Evolutionary conservation across 2,329 filamentous ascomycete genomes (phyloP), one percentile per base, ranked within the genome.

Genomic region (Purpureocillium takamizusanense): DNA sequence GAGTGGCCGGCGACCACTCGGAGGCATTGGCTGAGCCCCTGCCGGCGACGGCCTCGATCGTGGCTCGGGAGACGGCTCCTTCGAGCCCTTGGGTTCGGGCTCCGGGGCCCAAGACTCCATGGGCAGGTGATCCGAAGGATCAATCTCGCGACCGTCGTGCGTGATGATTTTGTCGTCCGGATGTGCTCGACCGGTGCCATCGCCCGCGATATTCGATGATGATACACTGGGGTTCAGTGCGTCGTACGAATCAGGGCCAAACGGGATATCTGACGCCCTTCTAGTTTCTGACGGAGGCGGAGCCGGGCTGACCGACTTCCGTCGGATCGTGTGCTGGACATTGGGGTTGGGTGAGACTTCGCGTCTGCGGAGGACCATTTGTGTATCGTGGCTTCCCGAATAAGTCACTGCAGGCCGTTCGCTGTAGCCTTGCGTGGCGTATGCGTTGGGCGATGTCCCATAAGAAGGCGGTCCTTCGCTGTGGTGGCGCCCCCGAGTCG

Each of bases 51-150:
- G 65, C 25, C 75, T 64, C 6, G 65, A 55, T 17, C 54, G 55
- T 27, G 55, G 39, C 36, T 63, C 55, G 39, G 51, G 43, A 1
- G 54, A 48, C 14, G 52, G 42, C 36, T 54, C 45, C 32, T 47
- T 53, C 18, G 50, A 43, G 3, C 40, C 43, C 43, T 60, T 60
- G 2, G 72, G 70, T 48, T 85, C 81, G 0, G 83, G 83, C 51
- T 88, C 83, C 0, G 83, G 83, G 2, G 83, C 83, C 83, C 83
- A 88, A 2, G 77, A 77, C 39, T 85, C 78, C 54, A 86, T 75
- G 0, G 85, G 85, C 12, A 89, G 67, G 53, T 89, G 84, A 56
- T 90, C 85, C 1, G 83, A 86, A 1, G 85, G 85, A 52, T 90
- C 85, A 39, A 90, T 74, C 50, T 87, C 81, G 39, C 81, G 72